Evolutionary conservation across 257 asterid species (phyloP), one percentile per base, ranked within the genome.

Genomic region (Eustoma russellianum): DNA sequence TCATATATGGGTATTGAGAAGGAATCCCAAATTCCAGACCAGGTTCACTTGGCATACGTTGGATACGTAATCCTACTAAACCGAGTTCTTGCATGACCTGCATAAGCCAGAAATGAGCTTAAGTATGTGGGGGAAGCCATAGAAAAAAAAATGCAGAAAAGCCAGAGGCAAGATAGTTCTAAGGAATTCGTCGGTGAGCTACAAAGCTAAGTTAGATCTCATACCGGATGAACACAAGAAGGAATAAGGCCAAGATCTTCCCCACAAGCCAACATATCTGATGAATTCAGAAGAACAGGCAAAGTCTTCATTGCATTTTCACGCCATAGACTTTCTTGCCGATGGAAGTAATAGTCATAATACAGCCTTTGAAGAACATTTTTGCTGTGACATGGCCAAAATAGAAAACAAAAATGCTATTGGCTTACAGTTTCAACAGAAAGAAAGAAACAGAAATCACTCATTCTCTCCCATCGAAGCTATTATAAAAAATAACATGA

Each of bases 51-150:
- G 98, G 90, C 98, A 90, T 90, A 8, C 98, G 98, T 60, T 90
- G 98, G 61, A 90, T 90, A 66, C 95, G 90, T 54, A 90, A 66
- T 55, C 98, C 98, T 59, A 90, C 76, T 30, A 90, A 67, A 56
- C 98, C 98, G 28, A 90, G 61, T 66, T 90, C 98, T 80, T 83
- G 87, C 98, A 90, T 86, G 63, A 90, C 97, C 97, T 89, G 87
- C 66, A 77, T 56, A 57, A 58, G 60, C 59, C 28, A 62, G 28
- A 50, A 40, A 64, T 33, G n/a, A 24, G 40, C 33, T 38, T 2
- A 10, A 59, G 46, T 47, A 18, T 30, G 34, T 10, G 57, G 30
- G 52, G 41, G 18, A 15, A 13, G 41, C 33, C 15, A 41, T 15
- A 17, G n/a, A 13, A 58, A 50, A 38, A 46, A 34, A 19, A 55